Evolutionary conservation across 495 filamentous ascomycete genomes (phyloP).

Genomic region (Hyphodiscus hymeniophilus): DNA sequence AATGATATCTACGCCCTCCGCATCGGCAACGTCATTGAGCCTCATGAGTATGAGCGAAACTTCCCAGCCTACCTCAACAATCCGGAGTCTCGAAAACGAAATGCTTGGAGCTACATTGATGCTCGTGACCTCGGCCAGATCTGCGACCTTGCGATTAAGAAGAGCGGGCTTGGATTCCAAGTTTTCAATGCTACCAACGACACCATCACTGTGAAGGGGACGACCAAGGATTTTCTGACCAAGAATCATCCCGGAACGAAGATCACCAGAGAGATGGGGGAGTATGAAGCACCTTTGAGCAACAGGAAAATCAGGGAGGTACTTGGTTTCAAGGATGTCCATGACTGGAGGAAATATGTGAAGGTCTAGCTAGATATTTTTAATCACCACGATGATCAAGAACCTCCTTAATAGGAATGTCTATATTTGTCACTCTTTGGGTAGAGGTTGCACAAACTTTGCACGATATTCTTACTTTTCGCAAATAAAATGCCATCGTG

Average conservation of each 20-base stretch:
- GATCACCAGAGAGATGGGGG: constrained; percentile 44
- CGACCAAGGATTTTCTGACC: constrained; percentile 40
- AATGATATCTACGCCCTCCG: constrained; percentile 51
- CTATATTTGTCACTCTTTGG: too few species aligned
- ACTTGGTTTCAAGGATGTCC: constrained; percentile 47
- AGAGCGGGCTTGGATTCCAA: constrained; percentile 47
- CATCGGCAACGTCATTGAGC: constrained; percentile 50
- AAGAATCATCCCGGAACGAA: constrained; percentile 35
- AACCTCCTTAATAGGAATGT: not conserved
- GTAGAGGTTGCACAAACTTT: too few species aligned
- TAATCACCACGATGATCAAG: not conserved
- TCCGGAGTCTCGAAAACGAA: constrained; percentile 39
- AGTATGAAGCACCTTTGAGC: constrained; percentile 46
- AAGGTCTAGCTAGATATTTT: not conserved
- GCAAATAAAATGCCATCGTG: too few species aligned
- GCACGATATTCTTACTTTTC: too few species aligned
- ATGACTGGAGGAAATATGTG: constrained; percentile 36
- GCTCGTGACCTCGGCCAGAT: constrained; percentile 52
- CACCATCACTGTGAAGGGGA: constrained; percentile 39
- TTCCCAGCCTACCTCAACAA: constrained; percentile 42
- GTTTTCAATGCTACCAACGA: constrained; percentile 56
- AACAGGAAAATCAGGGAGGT: constrained; percentile 51
- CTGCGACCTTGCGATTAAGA: constrained; percentile 39
- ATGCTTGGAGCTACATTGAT: constrained; percentile 56
- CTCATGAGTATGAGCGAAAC: constrained; percentile 46